These are phyloP conservation scores for Corymbia calophylla DNA, from an alignment of 441 rosid species.

Conservation along the genomic window DNA sequence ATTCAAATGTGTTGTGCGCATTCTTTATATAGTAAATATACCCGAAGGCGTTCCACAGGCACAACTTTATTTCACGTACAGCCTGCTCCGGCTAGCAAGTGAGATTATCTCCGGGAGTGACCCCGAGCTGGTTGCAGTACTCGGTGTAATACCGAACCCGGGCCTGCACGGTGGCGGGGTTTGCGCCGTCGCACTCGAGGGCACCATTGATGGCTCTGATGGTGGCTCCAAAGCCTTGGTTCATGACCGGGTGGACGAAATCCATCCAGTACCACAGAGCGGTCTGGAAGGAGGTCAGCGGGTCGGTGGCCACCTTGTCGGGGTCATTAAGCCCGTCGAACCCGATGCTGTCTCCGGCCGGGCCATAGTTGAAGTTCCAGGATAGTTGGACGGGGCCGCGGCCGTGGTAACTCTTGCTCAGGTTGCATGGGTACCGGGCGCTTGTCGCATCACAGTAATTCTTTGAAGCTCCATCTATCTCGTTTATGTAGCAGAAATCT, in stretches of 20 bases:
- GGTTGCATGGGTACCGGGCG: slow-evolving; percentile 10
- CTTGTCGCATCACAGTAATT: slow-evolving; percentile 1
- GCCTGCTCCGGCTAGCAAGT: neutral
- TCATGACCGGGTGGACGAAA: neutral
- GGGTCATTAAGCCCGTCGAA: slow-evolving; percentile 9
- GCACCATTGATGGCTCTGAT: slow-evolving; percentile 7
- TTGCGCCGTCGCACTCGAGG: slow-evolving; percentile 4
- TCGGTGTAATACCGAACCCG: slow-evolving; percentile 5
- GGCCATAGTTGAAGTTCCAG: slow-evolving; percentile 44
- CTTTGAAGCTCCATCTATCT: no score
- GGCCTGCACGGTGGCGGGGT: neutral
- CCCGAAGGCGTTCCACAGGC: no score
- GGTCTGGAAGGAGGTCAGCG: slow-evolving; percentile 1
- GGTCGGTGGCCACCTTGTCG: slow-evolving; percentile 1
- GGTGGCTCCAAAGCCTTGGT: slow-evolving; percentile 13
- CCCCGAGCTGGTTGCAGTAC: slow-evolving; percentile 9
- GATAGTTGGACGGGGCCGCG: slow-evolving; percentile 42
- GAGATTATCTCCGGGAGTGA: slow-evolving; percentile 3
- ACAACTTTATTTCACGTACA: neutral
- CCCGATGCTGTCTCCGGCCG: slow-evolving; percentile 18
- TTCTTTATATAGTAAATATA: no score
- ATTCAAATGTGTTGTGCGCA: no score
- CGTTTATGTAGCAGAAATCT: slow-evolving; percentile 26
- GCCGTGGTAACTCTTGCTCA: slow-evolving; percentile 21
- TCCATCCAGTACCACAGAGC: slow-evolving; percentile 11